phyloP scores from a whole-genome alignment of 2,329 filamentous ascomycete species.

The Pseudohalonectria lignicola region DNA sequence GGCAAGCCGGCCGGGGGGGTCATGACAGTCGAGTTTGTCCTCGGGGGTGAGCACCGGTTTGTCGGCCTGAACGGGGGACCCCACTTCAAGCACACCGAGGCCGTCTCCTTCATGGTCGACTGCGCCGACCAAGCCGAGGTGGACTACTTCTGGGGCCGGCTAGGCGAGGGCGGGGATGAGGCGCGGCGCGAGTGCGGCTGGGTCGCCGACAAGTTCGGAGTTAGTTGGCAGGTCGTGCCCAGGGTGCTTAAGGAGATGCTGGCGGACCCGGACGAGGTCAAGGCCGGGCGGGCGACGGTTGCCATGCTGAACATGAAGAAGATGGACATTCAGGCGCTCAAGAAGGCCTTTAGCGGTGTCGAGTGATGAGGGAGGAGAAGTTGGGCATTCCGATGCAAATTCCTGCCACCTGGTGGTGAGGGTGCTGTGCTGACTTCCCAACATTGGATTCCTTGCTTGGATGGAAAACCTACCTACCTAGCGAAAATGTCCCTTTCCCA shows the following conservation, averaged over 20 bases:
- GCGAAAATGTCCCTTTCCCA: no score
- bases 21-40: conserved; percentile 24
- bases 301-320: conserved; percentile 32
- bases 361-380: not conserved
- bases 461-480: no score
- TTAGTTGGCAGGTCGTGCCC: conserved; percentile 35
- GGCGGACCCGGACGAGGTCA: conserved; percentile 20
- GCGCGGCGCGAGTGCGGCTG: conserved; percentile 29
- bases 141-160: conserved; percentile 33
- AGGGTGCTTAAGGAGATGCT: conserved; percentile 22
- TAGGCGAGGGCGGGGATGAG: conserved; percentile 26
- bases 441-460: no score
- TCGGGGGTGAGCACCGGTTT: conserved; percentile 23
- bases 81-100: conserved; percentile 24
- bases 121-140: conserved; percentile 34
- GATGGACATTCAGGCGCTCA: conserved; percentile 25
- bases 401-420: no score
- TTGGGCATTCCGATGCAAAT: no score
- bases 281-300: conserved; percentile 15
- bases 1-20: conserved; percentile 18
- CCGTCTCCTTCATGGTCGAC: conserved; percentile 30
- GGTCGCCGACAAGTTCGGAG: conserved; percentile 32
- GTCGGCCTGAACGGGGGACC: conserved; percentile 31
- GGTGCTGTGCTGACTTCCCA: no score
- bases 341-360: conserved; percentile 19